Conservation (phyloP, 208 protist genomes). For the Crithidia expoeki region DNA sequence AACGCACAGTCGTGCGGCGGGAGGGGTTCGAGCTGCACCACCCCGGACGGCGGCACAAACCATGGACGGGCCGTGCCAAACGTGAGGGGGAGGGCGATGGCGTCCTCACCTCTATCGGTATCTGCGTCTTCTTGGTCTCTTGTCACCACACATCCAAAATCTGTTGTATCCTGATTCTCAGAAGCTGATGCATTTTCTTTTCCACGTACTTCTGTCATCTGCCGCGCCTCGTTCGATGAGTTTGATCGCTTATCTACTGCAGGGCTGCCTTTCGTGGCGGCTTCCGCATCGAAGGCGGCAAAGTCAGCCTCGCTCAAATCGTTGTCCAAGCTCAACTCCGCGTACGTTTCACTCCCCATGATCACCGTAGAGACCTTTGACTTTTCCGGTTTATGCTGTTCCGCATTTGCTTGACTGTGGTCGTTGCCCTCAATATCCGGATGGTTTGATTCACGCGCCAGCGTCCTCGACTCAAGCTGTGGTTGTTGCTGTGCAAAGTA, state of each 20-base stretch:
- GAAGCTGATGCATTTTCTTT: neutral
- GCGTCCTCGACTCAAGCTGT: too few species aligned
- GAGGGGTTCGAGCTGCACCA: conserved; percentile 56
- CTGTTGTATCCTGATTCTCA: too few species aligned
- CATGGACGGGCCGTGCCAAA: conserved; percentile 43
- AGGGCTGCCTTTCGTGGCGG: neutral
- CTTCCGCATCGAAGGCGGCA: conserved; percentile 30
- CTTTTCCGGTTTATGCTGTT: neutral
- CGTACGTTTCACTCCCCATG: conserved; percentile 14
- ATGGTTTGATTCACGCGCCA: neutral
- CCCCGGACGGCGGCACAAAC: conserved; percentile 58
- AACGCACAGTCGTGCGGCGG: conserved; percentile 46
- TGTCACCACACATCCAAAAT: too few species aligned
- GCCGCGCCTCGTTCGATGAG: neutral
- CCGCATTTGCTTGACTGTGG: neutral
- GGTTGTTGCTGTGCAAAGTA: conserved; percentile 47
- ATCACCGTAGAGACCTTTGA: conserved; percentile 11
- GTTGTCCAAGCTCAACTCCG: conserved; percentile 26
- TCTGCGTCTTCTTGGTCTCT: conserved; percentile 17
- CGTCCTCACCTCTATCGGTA: conserved; percentile 6
- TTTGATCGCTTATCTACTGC: too few species aligned
- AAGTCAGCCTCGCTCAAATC: conserved; percentile 23
- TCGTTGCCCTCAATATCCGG: neutral
- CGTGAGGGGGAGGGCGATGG: conserved; percentile 2
- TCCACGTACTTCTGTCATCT: neutral